Conservation (phyloP, 2,329 filamentous ascomycete species). For the Penicillium sclerotiorum region DNA sequence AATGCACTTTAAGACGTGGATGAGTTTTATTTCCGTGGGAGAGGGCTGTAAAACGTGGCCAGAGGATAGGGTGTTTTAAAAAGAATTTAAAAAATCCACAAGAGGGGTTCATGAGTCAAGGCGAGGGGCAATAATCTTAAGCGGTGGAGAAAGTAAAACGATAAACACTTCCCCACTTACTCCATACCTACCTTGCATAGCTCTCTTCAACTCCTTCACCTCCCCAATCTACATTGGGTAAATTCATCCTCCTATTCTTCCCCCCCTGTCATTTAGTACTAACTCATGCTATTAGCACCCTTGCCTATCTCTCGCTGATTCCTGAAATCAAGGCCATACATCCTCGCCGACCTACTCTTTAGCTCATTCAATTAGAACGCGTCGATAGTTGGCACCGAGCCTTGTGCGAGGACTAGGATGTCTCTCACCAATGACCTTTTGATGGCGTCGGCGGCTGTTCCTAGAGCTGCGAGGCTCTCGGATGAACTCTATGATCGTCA, state of each 20-base stretch:
- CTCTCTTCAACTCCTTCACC: background rate
- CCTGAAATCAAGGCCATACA: too few relatives aligned
- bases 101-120: conserved; percentile 7
- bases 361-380: too few relatives aligned
- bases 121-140: conserved; percentile 10
- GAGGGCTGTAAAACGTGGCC: background rate
- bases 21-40: too few relatives aligned
- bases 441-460: conserved; percentile 32
- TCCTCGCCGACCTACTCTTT: too few relatives aligned
- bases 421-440: conserved; percentile 15
- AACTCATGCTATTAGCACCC: background rate
- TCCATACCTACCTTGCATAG: background rate
- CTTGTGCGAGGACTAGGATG: too few relatives aligned
- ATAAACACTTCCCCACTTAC: background rate
- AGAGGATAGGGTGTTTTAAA: background rate
- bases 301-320: background rate
- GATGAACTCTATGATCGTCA: conserved; percentile 49
- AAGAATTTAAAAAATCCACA: background rate
- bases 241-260: background rate
- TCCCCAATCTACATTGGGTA: background rate
- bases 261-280: background rate
- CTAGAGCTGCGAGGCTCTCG: conserved; percentile 33
- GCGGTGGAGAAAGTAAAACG: conserved; percentile 13
- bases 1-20: too few relatives aligned
- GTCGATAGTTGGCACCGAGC: too few relatives aligned